Evolutionary conservation across 1,139 yeast genomes (phyloP), one percentile per base, ranked within the genome.

Genomic region (Candida glucosophila): DNA sequence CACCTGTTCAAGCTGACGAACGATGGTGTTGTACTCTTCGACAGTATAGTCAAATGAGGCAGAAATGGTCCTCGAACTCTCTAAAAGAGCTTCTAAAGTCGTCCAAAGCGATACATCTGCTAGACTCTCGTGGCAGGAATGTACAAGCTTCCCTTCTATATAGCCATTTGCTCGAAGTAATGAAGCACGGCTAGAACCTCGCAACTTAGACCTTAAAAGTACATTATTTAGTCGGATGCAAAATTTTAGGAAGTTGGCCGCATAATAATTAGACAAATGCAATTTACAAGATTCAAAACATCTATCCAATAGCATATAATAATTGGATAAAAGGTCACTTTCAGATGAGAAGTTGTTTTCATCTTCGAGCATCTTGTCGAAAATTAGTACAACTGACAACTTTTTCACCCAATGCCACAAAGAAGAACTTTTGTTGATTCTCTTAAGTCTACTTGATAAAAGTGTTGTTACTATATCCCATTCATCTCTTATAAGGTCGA

Each of bases 181-280:
- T 3, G 6, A 12, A 6, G 5, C 8, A 13, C 13, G 14, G 7
- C 12, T 11, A 3, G 11, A 2, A 2, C 14, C 19, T 10, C 11
- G 11, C 6, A 17, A 13, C 4, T 8, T 16, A 13, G 19, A 21
- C 16, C 18, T 29, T 8, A 22, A 15, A 6, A 20, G 19, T 13
- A 16, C 20, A 9, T 17, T 22, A 19, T 37, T 37, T 12, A 50
- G 25, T 10, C 33, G 30, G 4, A 41, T 39, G 12, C 51, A 31
- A 67, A 67, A 63, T 15, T 45, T 37, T 9, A 61, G 31, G 29
- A 46, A 60, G 26, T 41, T 44, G 17, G 52, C 44, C 2, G 60
- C 69, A 28, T 63, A 58, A 36, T 64, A 64, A 37, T 63, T 64
- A 25, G 67, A 61, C 37, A 43, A 57, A 35, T 64, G 71, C 22